Percentiles rank a stretch among this genome's conserved stretches.
Conservation (phyloP, 2,329 filamentous ascomycete species). For the Madurella fahalii region DNA sequence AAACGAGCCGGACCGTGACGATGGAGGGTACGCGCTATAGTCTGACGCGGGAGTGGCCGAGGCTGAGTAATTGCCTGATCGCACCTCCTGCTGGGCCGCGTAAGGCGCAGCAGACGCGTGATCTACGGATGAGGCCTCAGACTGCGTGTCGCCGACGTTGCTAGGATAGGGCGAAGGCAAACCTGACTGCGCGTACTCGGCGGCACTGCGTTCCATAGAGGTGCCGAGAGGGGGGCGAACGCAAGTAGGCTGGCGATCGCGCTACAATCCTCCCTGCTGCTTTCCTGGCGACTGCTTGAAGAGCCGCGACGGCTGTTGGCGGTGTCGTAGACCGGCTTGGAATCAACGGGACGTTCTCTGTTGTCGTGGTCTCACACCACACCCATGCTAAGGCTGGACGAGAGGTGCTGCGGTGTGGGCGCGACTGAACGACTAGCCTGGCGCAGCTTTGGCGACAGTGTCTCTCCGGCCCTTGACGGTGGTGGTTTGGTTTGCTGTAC, state of each 20-base stretch:
- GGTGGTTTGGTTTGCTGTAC: not conserved
- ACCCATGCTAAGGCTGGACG: too few relatives aligned
- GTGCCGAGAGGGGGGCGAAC: slow-evolving; percentile 10
- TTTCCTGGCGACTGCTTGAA: slow-evolving; percentile 16
- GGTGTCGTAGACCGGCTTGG: slow-evolving; percentile 15
- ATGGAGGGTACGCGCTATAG: slow-evolving; percentile 72
- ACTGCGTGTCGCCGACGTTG: slow-evolving; percentile 65
- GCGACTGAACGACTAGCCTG: not conserved
- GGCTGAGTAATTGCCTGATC: slow-evolving; percentile 65
- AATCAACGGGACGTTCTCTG: slow-evolving; percentile 8
- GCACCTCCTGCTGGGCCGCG: slow-evolving; percentile 74
- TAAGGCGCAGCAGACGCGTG: slow-evolving; percentile 91
- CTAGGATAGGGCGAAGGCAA: slow-evolving; percentile 70
- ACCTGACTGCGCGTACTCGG: slow-evolving; percentile 85
- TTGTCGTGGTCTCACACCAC: too few relatives aligned
- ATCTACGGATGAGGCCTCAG: slow-evolving; percentile 86
- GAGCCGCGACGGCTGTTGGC: slow-evolving; percentile 13
- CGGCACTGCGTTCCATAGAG: slow-evolving; percentile 53
- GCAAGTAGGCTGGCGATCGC: slow-evolving; percentile 15
- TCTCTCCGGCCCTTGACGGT: not conserved
- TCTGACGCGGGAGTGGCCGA: slow-evolving; percentile 84
- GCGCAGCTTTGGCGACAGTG: not conserved
- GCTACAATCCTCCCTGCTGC: slow-evolving; percentile 11
- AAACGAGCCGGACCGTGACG: slow-evolving; percentile 77
- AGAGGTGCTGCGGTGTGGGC: too few relatives aligned